Evolutionary conservation across 2,329 filamentous ascomycete species (phyloP), one percentile per base, ranked within the genome.

Genomic region (Verticillium tricorpus): DNA sequence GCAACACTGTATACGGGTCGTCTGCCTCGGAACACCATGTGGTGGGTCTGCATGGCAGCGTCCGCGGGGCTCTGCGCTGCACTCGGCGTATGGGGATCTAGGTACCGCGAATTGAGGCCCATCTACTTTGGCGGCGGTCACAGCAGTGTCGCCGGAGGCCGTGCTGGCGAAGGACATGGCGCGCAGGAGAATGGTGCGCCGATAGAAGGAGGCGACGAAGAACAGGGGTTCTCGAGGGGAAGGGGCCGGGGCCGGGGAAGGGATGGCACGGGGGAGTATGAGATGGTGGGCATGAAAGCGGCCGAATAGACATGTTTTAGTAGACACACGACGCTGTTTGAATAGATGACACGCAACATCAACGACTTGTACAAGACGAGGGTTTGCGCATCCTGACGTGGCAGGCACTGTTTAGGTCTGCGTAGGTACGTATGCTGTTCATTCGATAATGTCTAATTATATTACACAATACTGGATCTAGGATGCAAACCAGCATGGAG

Each of bases 71-170:
- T 80, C 3, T 77, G 78, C 34, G 75, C 83, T 9, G 85, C 80
- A 56, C 79, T 95, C 2, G 93, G 92, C 4, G 89, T 96, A 40
- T 98, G 94, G 91, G 91, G 89, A 3, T 98, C 94, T 73, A 92
- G 89, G 71, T 96, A 93, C 82, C 84, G 94, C 64, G 95, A 99
- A 76, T 78, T 99, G 61, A 84, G 87, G 70, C 94, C 95, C 12
- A 96, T 98, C 69, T 89, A 86, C 63, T 97, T 98, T 71, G 92
- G 92, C 22, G 71, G 76, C 55, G 71, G 71, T n/a, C 67, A 57
- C 58, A 65, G 59, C 54, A 60, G 57, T 11, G 61, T 62, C 39
- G 19, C 64, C 59, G 31, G 54, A 56, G n/a, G n/a, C 64, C 59
- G 59, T 63, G 64, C 60, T 52, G 54, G 68, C 64, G 28, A 64